A percentile compares a stretch with the other conserved stretches of the same genome.
phyloP scores from a whole-genome alignment of 495 filamentous ascomycete genomes.

The Trichoderma gamsii region DNA sequence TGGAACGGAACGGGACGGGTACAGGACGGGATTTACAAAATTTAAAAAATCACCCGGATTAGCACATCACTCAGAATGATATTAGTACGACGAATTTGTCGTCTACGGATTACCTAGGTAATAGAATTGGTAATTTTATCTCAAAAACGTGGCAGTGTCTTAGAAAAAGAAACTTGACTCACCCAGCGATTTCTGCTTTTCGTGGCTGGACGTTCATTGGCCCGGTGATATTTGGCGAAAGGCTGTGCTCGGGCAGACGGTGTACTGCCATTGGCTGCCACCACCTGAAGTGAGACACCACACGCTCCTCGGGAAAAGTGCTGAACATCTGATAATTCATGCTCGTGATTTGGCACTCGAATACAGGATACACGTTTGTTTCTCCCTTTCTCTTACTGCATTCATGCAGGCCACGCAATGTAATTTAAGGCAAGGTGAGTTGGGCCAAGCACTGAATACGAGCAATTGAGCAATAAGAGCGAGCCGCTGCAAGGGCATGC shows the following conservation, averaged over 20 bases:
- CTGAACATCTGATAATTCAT: background rate
- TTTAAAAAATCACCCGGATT: background rate
- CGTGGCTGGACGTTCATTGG: background rate
- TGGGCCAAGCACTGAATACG: background rate
- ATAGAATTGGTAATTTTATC: conserved; percentile 6
- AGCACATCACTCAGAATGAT: conserved; percentile 12
- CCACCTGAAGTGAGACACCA: background rate
- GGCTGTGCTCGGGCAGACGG: background rate
- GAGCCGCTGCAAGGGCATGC: background rate
- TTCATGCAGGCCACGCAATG: background rate
- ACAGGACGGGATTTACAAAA: conserved; percentile 13
- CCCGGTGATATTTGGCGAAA: background rate
- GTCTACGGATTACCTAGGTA: conserved; percentile 4
- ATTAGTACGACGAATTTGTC: background rate
- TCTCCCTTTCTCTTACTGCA: too few species aligned
- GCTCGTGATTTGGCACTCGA: background rate
- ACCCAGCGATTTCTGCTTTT: background rate
- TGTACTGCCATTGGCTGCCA: conserved; percentile 7
- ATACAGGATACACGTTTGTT: background rate
- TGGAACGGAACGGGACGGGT: background rate
- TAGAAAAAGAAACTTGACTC: background rate
- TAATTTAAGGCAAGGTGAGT: background rate
- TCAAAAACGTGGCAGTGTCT: background rate
- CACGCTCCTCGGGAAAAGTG: background rate
- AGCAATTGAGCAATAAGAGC: background rate